Conservation (phyloP, 306 rosid species). For the Pterocarpus macrocarpus region DNA sequence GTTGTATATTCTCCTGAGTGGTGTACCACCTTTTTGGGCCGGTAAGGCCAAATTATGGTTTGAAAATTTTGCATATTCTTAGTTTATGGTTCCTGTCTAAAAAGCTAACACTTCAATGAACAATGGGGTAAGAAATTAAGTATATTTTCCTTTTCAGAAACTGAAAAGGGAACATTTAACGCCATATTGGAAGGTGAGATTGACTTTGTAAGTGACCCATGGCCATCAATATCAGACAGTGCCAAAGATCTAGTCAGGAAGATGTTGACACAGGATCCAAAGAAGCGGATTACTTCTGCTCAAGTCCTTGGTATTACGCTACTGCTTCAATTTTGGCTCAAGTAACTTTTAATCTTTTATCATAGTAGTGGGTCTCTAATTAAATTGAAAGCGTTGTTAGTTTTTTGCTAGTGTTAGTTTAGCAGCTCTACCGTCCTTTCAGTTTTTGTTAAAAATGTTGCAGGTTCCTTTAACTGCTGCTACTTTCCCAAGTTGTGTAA, state of each 20-base stretch:
- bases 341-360: slow-evolving; percentile 21
- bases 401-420: slow-evolving; percentile 12
- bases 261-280: slow-evolving; percentile 88
- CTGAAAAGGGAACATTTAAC: slow-evolving; percentile 86
- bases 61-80: slow-evolving; percentile 26
- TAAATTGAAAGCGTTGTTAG: neutral
- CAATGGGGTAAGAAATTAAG: slow-evolving; percentile 10
- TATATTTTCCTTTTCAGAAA: slow-evolving; percentile 66
- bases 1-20: slow-evolving; percentile 90
- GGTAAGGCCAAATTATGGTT: slow-evolving; percentile 56
- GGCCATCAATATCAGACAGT: slow-evolving; percentile 88
- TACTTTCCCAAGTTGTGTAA: slow-evolving; percentile 5
- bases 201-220: slow-evolving; percentile 87
- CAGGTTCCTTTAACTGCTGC: neutral
- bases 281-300: slow-evolving; percentile 82
- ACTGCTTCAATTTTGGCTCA: slow-evolving; percentile 34
- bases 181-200: slow-evolving; percentile 79
- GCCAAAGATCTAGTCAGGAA: slow-evolving; percentile 90
- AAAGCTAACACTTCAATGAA: neutral
- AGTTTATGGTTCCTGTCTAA: slow-evolving; percentile 31
- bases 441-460: slow-evolving; percentile 33
- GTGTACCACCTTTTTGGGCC: slow-evolving; percentile 98
- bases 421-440: slow-evolving; percentile 12
- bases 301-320: slow-evolving; percentile 86
- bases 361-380: slow-evolving; percentile 8